Evolutionary conservation across 768 basidiomycete genomes (phyloP), one percentile per base, ranked within the genome.

Genomic region (Agaricus subrufescens): DNA sequence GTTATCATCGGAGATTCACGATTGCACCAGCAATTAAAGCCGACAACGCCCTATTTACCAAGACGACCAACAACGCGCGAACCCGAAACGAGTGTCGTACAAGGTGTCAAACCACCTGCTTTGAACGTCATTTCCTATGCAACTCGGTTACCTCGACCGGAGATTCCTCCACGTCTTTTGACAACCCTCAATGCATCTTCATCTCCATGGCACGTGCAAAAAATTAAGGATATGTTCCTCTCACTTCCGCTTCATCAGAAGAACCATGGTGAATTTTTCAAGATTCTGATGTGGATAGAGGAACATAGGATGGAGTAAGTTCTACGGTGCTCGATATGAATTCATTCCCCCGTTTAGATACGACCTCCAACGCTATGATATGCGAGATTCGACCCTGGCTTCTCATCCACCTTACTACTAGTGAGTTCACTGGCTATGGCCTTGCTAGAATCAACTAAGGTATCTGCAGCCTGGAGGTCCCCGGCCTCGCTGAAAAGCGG

Each of bases 401-500:
- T 64, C 58, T 15, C 60, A 71, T 29, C 66, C 67, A 1, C 58
- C 49, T 5, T 72, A 71, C 46, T 79, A 76, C 60, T 73, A 73
- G 78, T 77, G 55, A 46, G 77, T 58, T n/a, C 23, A 1, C 34
- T 23, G 14, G 6, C 30, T 29, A 14, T 37, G 40, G 1, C 51
- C 6, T 19, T n/a, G 23, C 30, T 15, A 38, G 34, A 46, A 31
- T 29, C 6, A 12, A 23, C 12, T 23, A 34, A 26, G 50, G 30
- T 34, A 8, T 44, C 39, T 34, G 15, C 38, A 72, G 71, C 57
- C 56, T 71, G 14, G 30, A 25, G 2, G 66, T 69, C n/a, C 71
- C 79, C 6, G 83, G 82, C 1, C 65, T 85, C 6, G 79, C 82
- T 1, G 83, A 84, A 61, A 83, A 82, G 56, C 71, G 82, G 1